A percentile compares a stretch with the other conserved stretches of the same genome.
Conservation (phyloP, 2,329 filamentous ascomycete species). For the Aspergillus sp. region DNA sequence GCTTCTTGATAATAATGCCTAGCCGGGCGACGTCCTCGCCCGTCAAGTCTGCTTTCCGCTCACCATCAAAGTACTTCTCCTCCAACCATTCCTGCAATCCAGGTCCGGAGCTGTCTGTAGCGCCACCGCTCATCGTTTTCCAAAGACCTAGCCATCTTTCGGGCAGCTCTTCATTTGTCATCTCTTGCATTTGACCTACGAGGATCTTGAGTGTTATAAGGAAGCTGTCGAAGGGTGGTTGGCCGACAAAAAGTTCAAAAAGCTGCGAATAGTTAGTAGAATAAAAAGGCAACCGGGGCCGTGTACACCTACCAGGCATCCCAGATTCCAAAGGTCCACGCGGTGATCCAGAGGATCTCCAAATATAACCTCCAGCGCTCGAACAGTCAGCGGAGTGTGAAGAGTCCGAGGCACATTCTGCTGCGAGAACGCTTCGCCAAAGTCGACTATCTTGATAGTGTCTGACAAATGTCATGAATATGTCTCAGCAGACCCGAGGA, state of each 20-base stretch:
- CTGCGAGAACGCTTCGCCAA: conserved; percentile 36
- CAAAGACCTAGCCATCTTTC: conserved; percentile 32
- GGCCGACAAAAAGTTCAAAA: conserved; percentile 40
- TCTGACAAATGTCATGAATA: conserved; percentile 12
- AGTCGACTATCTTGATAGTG: conserved; percentile 37
- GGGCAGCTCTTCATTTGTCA: conserved; percentile 33
- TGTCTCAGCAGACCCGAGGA: conserved; percentile 20
- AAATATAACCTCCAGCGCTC: conserved; percentile 41
- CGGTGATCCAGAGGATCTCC: conserved; percentile 33
- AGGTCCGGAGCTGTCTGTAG: conserved; percentile 15
- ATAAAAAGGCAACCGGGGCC: neutral
- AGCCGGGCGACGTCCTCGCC: conserved; percentile 25
- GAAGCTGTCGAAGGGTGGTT: conserved; percentile 39
- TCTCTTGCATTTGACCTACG: conserved; percentile 37
- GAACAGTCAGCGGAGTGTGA: conserved; percentile 34
- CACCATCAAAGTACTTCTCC: conserved; percentile 38
- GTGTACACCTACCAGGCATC: conserved; percentile 32
- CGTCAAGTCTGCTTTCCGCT: conserved; percentile 20
- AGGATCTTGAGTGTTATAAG: conserved; percentile 33
- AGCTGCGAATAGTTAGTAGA: conserved; percentile 24
- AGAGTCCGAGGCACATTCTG: conserved; percentile 24
- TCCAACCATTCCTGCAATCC: conserved; percentile 38
- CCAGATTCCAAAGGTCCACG: conserved; percentile 41
- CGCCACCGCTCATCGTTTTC: conserved; percentile 22
- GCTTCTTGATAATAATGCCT: conserved; percentile 20